These are phyloP conservation scores for Coemansia sp. DNA, from an alignment of 192 early-diverging fungal species.

Conservation along the genomic window DNA sequence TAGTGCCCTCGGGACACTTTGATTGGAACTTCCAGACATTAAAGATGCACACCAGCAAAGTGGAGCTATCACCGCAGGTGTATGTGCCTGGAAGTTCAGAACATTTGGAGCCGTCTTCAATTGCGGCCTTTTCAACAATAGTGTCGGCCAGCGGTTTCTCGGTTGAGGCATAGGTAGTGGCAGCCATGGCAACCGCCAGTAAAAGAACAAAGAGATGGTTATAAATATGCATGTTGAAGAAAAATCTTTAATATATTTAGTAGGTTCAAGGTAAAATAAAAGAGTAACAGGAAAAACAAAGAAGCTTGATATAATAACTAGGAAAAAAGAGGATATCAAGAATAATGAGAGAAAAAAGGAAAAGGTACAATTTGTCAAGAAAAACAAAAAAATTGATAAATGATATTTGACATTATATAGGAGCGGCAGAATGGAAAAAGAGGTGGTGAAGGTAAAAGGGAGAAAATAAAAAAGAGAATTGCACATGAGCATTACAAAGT, in stretches of 20 bases:
- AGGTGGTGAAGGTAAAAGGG: no score
- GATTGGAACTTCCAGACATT: slow-evolving; percentile 5
- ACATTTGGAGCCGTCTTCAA: not conserved
- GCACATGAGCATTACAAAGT: no score
- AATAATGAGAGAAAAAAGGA: not conserved
- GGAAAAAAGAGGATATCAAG: no score
- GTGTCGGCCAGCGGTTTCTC: not conserved
- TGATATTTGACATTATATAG: not conserved
- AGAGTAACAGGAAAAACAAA: not conserved
- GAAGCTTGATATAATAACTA: not conserved
- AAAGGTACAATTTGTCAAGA: not conserved
- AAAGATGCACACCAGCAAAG: not conserved
- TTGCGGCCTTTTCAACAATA: not conserved
- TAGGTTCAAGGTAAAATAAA: no score
- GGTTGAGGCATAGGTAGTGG: not conserved
- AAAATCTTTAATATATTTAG: not conserved
- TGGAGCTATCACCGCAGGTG: not conserved
- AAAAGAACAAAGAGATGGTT: not conserved
- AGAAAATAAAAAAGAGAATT: no score
- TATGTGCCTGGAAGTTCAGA: not conserved
- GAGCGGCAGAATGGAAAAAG: no score
- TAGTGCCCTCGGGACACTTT: not conserved
- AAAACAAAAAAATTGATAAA: slow-evolving; percentile 5
- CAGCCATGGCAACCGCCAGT: not conserved
- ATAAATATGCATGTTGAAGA: not conserved